Conservation (phyloP, 768 basidiomycete genomes). For the Rhodosporidiobolus sp. region DNA sequence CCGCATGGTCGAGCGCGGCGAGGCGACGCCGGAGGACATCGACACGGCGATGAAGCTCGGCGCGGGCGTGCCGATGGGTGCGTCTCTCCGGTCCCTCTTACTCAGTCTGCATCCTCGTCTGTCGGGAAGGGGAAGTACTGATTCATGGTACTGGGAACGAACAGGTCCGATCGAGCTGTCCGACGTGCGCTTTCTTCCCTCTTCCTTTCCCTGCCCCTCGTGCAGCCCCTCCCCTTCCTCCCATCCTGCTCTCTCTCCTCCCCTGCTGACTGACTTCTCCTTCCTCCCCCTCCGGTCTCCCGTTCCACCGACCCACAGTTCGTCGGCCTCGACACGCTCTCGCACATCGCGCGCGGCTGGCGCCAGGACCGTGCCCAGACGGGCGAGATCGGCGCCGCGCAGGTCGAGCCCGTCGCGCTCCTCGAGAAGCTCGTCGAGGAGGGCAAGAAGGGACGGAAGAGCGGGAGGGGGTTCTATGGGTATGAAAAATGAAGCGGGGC, state of each 20-base stretch:
- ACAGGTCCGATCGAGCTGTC: constrained; percentile 49
- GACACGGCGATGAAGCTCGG: constrained; percentile 55
- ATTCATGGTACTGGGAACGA: not conserved
- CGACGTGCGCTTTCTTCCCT: constrained; percentile 14
- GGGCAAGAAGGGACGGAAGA: constrained; percentile 52
- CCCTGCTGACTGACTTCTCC: not conserved
- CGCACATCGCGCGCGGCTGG: constrained; percentile 51
- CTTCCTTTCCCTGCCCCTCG: not conserved
- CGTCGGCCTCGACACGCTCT: constrained; percentile 50
- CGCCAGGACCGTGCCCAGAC: constrained; percentile 47
- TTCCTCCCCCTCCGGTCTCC: not conserved
- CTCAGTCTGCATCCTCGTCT: not conserved
- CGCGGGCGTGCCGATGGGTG: constrained; percentile 46
- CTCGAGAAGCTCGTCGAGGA: constrained; percentile 50
- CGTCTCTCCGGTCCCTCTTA: not conserved
- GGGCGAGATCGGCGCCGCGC: constrained; percentile 47
- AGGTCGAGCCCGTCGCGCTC: constrained; percentile 47
- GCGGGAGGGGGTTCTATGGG: constrained; percentile 52
- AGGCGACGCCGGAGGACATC: constrained; percentile 51
- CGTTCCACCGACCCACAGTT: constrained; percentile 44
- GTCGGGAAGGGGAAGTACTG: no score
- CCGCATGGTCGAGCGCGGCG: constrained; percentile 53
- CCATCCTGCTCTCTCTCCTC: not conserved
- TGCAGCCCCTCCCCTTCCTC: not conserved
- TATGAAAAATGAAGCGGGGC: constrained; percentile 36